Evolutionary conservation across 371 early-diverging fungal genomes (phyloP).

Genomic region (Gilbertella persicaria): DNA sequence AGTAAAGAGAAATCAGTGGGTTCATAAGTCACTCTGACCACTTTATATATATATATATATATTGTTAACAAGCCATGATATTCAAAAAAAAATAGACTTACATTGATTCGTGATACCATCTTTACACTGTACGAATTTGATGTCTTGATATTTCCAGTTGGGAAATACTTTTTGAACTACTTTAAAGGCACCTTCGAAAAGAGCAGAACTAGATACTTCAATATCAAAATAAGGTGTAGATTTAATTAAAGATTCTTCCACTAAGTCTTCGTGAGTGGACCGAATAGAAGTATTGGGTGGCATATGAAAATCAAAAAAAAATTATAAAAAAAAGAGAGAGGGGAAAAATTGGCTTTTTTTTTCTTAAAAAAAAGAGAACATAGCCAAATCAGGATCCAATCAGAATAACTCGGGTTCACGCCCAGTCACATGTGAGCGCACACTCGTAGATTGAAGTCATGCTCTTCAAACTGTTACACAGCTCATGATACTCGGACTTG

Average conservation of each 20-base stretch:
- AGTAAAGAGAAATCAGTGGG: conserved; percentile 68
- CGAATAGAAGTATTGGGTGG: conserved; percentile 16
- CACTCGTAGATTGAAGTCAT: no score
- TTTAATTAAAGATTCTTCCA: conserved; percentile 33
- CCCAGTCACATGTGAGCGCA: background rate
- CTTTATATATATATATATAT: no score
- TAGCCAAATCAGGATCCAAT: conserved; percentile 4
- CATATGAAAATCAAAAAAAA: conserved; percentile 4
- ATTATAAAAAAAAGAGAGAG: background rate
- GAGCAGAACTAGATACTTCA: conserved; percentile 51
- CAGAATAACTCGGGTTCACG: background rate
- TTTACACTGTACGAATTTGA: conserved; percentile 76
- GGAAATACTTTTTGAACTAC: conserved; percentile 71
- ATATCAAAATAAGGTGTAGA: conserved; percentile 56
- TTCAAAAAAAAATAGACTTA: conserved; percentile 42
- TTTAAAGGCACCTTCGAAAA: conserved; percentile 68
- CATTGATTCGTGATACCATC: conserved; percentile 93
- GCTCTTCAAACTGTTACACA: no score
- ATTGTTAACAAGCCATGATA: no score
- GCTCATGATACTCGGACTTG: no score
- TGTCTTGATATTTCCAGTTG: conserved; percentile 66
- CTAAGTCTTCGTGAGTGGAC: conserved; percentile 1
- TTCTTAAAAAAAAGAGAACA: background rate
- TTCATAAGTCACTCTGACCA: conserved; percentile 75
- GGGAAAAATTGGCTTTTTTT: background rate